phyloP scores from a whole-genome alignment of 805 yeast species.

The Tetrapisispora phaffii region DNA sequence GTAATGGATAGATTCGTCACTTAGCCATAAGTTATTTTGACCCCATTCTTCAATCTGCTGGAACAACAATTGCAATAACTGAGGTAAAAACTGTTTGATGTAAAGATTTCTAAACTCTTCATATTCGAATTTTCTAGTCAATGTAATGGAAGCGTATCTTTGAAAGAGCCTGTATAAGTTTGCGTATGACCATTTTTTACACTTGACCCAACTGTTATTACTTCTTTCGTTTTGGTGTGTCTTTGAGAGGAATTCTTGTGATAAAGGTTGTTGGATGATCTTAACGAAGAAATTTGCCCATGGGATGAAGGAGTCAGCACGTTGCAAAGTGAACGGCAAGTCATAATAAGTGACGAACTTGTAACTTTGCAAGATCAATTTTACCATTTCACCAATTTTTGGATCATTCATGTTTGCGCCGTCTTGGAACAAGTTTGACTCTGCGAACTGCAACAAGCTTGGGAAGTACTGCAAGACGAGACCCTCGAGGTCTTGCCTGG shows the following conservation, averaged over 20 bases:
- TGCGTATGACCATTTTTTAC: constrained; percentile 83
- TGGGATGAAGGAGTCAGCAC: constrained; percentile 38
- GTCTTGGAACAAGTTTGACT: constrained; percentile 36
- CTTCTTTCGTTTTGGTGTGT: constrained; percentile 43
- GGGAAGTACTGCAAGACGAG: constrained; percentile 55
- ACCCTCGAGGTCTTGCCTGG: constrained; percentile 43
- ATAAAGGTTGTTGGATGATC: constrained; percentile 48
- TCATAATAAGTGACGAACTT: constrained; percentile 69
- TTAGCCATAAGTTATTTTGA: constrained; percentile 53
- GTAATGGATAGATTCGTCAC: constrained; percentile 53
- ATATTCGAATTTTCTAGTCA: constrained; percentile 42
- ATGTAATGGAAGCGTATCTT: constrained; percentile 51
- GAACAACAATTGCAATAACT: constrained; percentile 54
- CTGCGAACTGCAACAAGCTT: constrained; percentile 54
- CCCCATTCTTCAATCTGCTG: constrained; percentile 70
- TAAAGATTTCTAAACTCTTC: constrained; percentile 51
- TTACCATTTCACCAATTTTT: constrained; percentile 61
- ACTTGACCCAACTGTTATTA: constrained; percentile 58
- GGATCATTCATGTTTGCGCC: constrained; percentile 25
- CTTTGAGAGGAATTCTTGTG: constrained; percentile 30
- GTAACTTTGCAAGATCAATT: constrained; percentile 61
- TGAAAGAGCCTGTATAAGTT: constrained; percentile 62
- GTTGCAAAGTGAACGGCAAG: constrained; percentile 57
- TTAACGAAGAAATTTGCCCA: constrained; percentile 76
- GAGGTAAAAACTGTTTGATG: constrained; percentile 56